Percentiles rank a stretch among this genome's conserved stretches.
phyloP scores from a whole-genome alignment of 306 rosid genomes.

The Oxytropis ochrocephala region DNA sequence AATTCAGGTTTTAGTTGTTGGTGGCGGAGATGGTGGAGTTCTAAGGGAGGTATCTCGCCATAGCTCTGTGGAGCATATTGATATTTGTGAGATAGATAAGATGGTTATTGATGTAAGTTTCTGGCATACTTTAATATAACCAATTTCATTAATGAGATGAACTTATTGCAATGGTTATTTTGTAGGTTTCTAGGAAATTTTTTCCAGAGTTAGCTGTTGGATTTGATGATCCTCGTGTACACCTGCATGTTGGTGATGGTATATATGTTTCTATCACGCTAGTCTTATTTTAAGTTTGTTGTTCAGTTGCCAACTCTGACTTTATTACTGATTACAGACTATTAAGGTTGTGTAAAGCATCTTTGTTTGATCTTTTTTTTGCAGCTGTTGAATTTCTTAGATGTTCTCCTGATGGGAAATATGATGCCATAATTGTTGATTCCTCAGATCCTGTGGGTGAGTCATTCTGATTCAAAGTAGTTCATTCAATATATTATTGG shows the following conservation, averaged over 20 bases:
- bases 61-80: constrained; percentile 77
- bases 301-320: neutral
- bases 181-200: constrained; percentile 73
- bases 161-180: constrained; percentile 14
- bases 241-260: constrained; percentile 92
- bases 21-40: constrained; percentile 99
- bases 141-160: constrained; percentile 4
- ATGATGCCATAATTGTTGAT: constrained; percentile 92
- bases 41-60: constrained; percentile 89
- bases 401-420: constrained; percentile 58
- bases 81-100: constrained; percentile 96
- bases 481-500: neutral
- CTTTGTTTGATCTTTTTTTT: constrained; percentile 20
- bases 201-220: constrained; percentile 87
- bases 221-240: constrained; percentile 92
- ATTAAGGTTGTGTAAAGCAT: neutral
- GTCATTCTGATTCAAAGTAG: constrained; percentile 11
- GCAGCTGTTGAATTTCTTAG: constrained; percentile 81
- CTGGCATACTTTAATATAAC: neutral
- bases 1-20: constrained; percentile 87
- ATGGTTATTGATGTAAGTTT: constrained; percentile 95
- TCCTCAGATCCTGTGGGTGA: constrained; percentile 98
- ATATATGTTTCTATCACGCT: constrained; percentile 1
- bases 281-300: constrained; percentile 3
- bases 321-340: neutral